Conservation (phyloP, 2,329 filamentous ascomycete genomes). For the Ceratocystiopsis minuta region DNA sequence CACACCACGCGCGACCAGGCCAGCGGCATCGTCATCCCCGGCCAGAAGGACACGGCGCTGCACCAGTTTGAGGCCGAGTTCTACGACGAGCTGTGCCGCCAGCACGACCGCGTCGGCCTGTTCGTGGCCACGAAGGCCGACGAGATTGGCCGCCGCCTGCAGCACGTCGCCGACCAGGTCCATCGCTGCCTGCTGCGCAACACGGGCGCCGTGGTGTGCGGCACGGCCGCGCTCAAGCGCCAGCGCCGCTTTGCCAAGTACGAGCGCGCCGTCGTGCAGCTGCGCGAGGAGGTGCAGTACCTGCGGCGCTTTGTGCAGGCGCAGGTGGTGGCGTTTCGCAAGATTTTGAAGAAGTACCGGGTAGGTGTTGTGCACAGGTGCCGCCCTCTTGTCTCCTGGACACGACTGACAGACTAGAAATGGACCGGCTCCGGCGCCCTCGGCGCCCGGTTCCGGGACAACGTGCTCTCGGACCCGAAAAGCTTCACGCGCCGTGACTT, state of each 20-base stretch:
- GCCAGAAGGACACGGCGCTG: slow-evolving; percentile 41
- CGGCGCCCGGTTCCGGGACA: slow-evolving; percentile 45
- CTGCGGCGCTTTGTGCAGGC: slow-evolving; percentile 55
- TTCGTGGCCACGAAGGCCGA: slow-evolving; percentile 68
- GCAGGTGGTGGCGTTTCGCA: slow-evolving; percentile 60
- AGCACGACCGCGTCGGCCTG: slow-evolving; percentile 60
- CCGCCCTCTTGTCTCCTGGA: not conserved
- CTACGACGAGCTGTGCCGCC: slow-evolving; percentile 49
- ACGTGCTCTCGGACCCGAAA: slow-evolving; percentile 46
- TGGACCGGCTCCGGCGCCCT: slow-evolving; percentile 61
- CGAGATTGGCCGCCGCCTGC: slow-evolving; percentile 53
- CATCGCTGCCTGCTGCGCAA: slow-evolving; percentile 28
- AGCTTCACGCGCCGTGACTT: slow-evolving; percentile 57
- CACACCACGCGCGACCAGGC: slow-evolving; percentile 57
- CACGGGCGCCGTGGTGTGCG: slow-evolving; percentile 9
- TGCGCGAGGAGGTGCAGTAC: slow-evolving; percentile 52
- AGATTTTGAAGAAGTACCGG: slow-evolving; percentile 67
- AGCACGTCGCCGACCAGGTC: slow-evolving; percentile 29
- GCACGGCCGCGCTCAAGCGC: slow-evolving; percentile 24
- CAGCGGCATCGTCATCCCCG: slow-evolving; percentile 55
- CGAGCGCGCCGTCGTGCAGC: slow-evolving; percentile 33
- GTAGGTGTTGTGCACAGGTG: slow-evolving; percentile 22
- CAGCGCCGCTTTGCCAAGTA: slow-evolving; percentile 35
- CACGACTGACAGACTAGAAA: no score
- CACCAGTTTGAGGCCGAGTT: slow-evolving; percentile 53